Percentiles rank a stretch among this genome's conserved stretches.
phyloP scores from a whole-genome alignment of 23 red algal genomes.

The Cyanidiococcus yangmingshanensis region DNA sequence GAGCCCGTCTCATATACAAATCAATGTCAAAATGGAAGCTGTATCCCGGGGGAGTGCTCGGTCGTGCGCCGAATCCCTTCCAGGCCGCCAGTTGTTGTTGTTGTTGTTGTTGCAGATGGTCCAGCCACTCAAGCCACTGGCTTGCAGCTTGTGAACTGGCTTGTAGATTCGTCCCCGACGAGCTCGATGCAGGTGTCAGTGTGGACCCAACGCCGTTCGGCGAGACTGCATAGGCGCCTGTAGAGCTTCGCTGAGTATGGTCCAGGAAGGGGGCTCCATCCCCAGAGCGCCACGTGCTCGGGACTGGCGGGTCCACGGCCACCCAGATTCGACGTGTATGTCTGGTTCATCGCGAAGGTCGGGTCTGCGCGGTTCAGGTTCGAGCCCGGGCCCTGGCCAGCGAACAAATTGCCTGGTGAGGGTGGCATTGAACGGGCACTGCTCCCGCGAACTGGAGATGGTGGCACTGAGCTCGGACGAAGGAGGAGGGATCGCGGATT shows the following conservation, averaged over 20 bases:
- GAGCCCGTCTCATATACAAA: slow-evolving; percentile 42
- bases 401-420: neutral
- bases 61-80: slow-evolving; percentile 10
- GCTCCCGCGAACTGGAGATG: neutral
- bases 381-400: neutral
- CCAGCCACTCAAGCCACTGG: slow-evolving; percentile 9
- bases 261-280: neutral
- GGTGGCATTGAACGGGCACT: neutral
- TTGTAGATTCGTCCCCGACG: neutral
- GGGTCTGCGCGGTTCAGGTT: neutral
- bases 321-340: neutral
- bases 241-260: neutral
- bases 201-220: neutral
- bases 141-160: neutral
- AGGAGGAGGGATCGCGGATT: neutral
- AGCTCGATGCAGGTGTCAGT: neutral
- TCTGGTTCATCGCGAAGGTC: neutral
- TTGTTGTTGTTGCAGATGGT: neutral
- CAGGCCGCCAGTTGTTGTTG: neutral
- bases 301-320: neutral
- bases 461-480: neutral
- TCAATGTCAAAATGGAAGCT: slow-evolving; percentile 27
- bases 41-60: slow-evolving; percentile 5
- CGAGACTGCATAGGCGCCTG: neutral
- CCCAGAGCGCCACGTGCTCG: neutral